A percentile compares a stretch with the other conserved stretches of the same genome.
Evolutionary conservation across 1,284 basidiomycete species (phyloP).

Genomic region (Afroboletus lepidellus): DNA sequence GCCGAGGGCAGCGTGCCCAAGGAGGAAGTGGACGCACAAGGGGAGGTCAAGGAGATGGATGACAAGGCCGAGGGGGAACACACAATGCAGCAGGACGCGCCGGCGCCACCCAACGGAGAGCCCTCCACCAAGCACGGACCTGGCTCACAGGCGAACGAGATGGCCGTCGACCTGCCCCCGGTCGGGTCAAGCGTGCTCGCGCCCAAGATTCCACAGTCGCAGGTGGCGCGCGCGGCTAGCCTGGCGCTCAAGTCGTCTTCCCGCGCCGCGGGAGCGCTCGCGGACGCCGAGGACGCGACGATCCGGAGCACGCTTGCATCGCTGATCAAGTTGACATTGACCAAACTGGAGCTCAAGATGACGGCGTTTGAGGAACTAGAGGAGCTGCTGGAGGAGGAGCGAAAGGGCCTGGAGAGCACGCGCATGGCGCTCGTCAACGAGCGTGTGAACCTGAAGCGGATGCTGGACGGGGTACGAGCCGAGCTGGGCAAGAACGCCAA

Average conservation of each 20-base stretch:
- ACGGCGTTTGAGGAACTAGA: constrained; percentile 90
- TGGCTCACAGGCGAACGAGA: constrained; percentile 36
- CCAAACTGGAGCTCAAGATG: constrained; percentile 94
- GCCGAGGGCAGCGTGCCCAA: constrained; percentile 41
- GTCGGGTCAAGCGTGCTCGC: constrained; percentile 46
- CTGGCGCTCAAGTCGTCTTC: constrained; percentile 89
- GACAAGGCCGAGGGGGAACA: constrained; percentile 33
- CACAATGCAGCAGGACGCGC: constrained; percentile 32
- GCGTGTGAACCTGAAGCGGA: constrained; percentile 60
- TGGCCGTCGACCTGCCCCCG: constrained; percentile 42
- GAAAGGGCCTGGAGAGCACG: constrained; percentile 70
- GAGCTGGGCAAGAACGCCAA: constrained; percentile 57
- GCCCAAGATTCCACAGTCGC: constrained; percentile 63
- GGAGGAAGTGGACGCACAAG: constrained; percentile 31
- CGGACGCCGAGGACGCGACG: constrained; percentile 81
- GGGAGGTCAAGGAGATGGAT: constrained; percentile 23
- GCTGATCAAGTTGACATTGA: constrained; percentile 88
- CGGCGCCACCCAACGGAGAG: constrained; percentile 19
- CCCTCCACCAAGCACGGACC: constrained; percentile 14
- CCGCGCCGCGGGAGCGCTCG: constrained; percentile 80
- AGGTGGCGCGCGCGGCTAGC: constrained; percentile 76
- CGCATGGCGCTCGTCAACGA: constrained; percentile 67
- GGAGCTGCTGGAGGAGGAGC: constrained; percentile 84
- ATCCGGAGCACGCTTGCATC: constrained; percentile 81
- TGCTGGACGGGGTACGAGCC: constrained; percentile 59